Evolutionary conservation across 805 yeast species (phyloP), one percentile per base, ranked within the genome.

Genomic region (Cyberlindnera amylophila): DNA sequence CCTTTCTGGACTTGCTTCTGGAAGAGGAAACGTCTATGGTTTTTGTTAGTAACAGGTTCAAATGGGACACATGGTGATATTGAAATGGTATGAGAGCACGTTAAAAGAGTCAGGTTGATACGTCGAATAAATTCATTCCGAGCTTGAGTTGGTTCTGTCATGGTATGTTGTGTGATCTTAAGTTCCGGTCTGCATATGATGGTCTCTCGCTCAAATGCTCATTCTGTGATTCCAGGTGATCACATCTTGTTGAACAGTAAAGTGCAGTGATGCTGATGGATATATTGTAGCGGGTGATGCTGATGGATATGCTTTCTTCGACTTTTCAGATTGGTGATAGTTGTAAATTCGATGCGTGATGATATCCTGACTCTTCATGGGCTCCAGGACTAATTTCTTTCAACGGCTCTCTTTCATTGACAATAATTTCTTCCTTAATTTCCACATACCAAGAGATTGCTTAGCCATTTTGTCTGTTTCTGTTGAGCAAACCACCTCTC

Each of bases 1-100:
- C 98, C 87, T 93, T 93, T 86, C 99, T 90, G 74, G 97, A 81
- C 85, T 93, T 93, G 75, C 95, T 86, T 82, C 99, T 93, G 71
- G 96, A 90, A 72, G 95, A 83, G 67, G 99, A 89, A 74, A 93
- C 98, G 96, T 93, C 96, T 86, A 54, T 39, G 26, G 39, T 31
- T 33, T 42, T 24, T 42, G 69, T 67, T 65, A 64, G 68, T 60
- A 61, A 31, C 27, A 27, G 30, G 6, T 27, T 13, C 13, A 13
- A 12, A 12, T 12, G 14, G 28, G 17, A 34, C 16, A 31, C 26
- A 21, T 21, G 9, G 9, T 6, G 24, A 21, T 21, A 21, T 21
- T 21, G 24, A 21, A 21, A 21, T 21, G 24, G 24, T 21, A 21
- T 21, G 24, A 21, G 24, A 21, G 24, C 24, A 21, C 24, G 24